Base-by-base conservation (phyloP, 163 green algal species). In the Chlorella variabilis region DNA sequence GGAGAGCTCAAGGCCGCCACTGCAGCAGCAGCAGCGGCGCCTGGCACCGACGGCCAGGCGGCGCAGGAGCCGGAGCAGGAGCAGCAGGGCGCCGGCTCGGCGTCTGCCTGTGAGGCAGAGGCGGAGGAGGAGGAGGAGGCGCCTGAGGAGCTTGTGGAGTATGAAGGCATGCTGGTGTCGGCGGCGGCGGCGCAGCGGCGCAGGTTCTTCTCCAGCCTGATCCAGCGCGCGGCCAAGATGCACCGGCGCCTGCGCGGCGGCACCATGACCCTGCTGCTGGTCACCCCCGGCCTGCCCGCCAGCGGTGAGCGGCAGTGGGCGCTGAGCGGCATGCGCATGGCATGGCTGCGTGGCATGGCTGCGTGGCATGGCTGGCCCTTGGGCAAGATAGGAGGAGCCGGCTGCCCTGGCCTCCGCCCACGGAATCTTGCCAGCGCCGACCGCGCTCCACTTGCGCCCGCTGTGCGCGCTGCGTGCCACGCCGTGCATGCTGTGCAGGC, bases 81-180 rank as follows among this genome's bases (percentile, higher is more conserved):
- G 69, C 69, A 34, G 38, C n/a, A 78, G 23, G 8, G 21, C 69
- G n/a, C n/a, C n/a, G n/a, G n/a, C n/a, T n/a, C n/a, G n/a, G n/a
- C n/a, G n/a, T n/a, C n/a, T n/a, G n/a, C n/a, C n/a, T n/a, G n/a
- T n/a, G n/a, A 75, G 36, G 56, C 69, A n/a, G 71, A 49, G 21
- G 62, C 45, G 31, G 20, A 17, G 20, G 65, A 73, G 21, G 65
- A 25, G 23, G 69, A n/a, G 18, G 85, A 67, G 23, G 5, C 54
- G 23, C 20, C 93, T 18, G 80, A 91, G 68, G 84, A 93, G 71
- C 85, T 97, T 74, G 92, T 97, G 51, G 92, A 97, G 75, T 97
- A 97, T 48, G 92, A 98, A 84, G 94, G 94, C 49, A 98, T 97
- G 94, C 88, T 97, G 38, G 91, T 97, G 34, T 94, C 91, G 20